phyloP scores from a whole-genome alignment of 495 filamentous ascomycete genomes.

The Daldinia childiae region DNA sequence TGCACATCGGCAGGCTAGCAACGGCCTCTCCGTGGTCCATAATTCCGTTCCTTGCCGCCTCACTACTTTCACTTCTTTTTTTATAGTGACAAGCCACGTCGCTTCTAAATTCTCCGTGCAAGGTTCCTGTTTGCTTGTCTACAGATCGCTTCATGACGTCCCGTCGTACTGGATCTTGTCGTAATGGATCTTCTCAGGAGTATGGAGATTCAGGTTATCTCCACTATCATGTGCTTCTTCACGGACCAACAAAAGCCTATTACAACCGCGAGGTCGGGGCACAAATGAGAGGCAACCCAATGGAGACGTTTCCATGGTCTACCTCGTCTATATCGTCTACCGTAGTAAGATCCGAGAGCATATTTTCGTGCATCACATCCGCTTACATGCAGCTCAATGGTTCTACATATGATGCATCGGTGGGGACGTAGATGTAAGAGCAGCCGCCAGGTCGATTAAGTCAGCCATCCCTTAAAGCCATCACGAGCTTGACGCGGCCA shows the following conservation, averaged over 20 bases:
- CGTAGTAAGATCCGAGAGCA: conserved; percentile 20
- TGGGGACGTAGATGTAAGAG: conserved; percentile 34
- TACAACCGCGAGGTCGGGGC: conserved; percentile 10
- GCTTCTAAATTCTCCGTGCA: conserved; percentile 20
- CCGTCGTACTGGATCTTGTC: neutral
- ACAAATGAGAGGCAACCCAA: conserved; percentile 35
- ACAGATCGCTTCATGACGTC: conserved; percentile 14
- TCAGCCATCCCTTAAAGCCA: conserved; percentile 1
- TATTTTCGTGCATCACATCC: conserved; percentile 2
- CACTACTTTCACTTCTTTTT: conserved; percentile 28
- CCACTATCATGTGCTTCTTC: conserved; percentile 8
- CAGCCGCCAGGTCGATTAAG: conserved; percentile 37
- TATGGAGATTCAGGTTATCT: conserved; percentile 6
- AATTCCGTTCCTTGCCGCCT: conserved; percentile 40
- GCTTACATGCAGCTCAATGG: conserved; percentile 23
- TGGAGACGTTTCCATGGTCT: conserved; percentile 10
- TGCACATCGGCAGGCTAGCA: conserved; percentile 35
- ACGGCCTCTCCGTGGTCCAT: conserved; percentile 45
- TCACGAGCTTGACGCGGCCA: conserved; percentile 11
- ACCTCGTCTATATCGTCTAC: conserved; percentile 14
- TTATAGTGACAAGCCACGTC: conserved; percentile 31
- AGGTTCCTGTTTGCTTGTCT: conserved; percentile 10
- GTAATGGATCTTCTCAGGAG: conserved; percentile 7
- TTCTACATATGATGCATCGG: conserved; percentile 14
- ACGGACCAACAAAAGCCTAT: conserved; percentile 17